These are phyloP conservation scores for Pichia sp. DNA, from an alignment of 1,139 yeast species.

Conservation along the genomic window DNA sequence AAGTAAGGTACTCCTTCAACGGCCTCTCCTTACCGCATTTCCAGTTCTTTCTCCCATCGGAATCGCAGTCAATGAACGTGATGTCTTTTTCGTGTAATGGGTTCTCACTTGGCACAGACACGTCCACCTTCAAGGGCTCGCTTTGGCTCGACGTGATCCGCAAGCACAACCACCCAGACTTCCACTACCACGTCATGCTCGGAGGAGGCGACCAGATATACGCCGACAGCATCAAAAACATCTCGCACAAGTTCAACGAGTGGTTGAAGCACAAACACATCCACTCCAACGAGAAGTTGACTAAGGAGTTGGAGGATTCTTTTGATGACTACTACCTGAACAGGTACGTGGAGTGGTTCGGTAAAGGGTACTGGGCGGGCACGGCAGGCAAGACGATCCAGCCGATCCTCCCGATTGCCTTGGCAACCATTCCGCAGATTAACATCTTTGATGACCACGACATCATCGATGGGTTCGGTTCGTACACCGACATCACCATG, in stretches of 20 bases:
- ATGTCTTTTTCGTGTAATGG: slow-evolving; percentile 89
- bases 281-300: slow-evolving; percentile 38
- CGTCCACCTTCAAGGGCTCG: slow-evolving; percentile 63
- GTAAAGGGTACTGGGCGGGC: slow-evolving; percentile 82
- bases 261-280: slow-evolving; percentile 60
- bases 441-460: slow-evolving; percentile 91
- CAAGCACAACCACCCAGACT: slow-evolving; percentile 46
- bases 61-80: slow-evolving; percentile 65
- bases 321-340: slow-evolving; percentile 63
- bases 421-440: slow-evolving; percentile 78
- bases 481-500: slow-evolving; percentile 78
- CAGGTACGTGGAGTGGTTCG: slow-evolving; percentile 84
- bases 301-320: slow-evolving; percentile 48
- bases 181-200: slow-evolving; percentile 86
- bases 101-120: slow-evolving; percentile 69
- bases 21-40: slow-evolving; percentile 33
- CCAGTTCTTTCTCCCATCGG: slow-evolving; percentile 58
- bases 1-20: slow-evolving; percentile 57
- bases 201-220: slow-evolving; percentile 98
- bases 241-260: slow-evolving; percentile 49
- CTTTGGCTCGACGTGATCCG: slow-evolving; percentile 82
- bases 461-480: slow-evolving; percentile 93
- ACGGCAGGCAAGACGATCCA: slow-evolving; percentile 61
- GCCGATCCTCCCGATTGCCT: slow-evolving; percentile 63
- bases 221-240: slow-evolving; percentile 71